phyloP scores from a whole-genome alignment of 139 green algal genomes.

The Asterochloris erici region DNA sequence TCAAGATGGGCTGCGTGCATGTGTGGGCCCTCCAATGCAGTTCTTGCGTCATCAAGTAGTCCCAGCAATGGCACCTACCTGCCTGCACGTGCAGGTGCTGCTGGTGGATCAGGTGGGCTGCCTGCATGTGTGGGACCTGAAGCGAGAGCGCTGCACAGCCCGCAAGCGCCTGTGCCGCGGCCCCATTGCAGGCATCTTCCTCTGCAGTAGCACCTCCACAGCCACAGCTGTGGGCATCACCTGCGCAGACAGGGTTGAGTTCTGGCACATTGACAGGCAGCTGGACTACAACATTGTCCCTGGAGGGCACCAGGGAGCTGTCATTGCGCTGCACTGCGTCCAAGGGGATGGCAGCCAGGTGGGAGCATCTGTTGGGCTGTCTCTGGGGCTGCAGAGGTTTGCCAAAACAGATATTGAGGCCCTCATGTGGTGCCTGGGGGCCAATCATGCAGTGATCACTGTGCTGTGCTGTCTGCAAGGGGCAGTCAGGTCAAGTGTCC shows the following conservation, averaged over 20 bases:
- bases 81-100: constrained; percentile 31
- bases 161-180: constrained; percentile 32
- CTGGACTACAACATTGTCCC: constrained; percentile 56
- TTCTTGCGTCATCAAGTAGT: too few species aligned
- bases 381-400: too few species aligned
- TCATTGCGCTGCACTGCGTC: constrained; percentile 50
- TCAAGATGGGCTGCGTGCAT: neutral
- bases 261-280: constrained; percentile 44
- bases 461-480: too few species aligned
- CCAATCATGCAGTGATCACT: too few species aligned
- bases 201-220: neutral
- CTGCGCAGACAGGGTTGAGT: neutral
- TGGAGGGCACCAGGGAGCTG: constrained; percentile 48
- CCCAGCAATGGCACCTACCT: too few species aligned
- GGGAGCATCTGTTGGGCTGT: too few species aligned
- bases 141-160: constrained; percentile 24
- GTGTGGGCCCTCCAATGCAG: neutral
- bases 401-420: too few species aligned
- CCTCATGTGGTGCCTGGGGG: too few species aligned
- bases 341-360: constrained; percentile 21
- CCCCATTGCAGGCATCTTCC: constrained; percentile 19
- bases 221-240: neutral
- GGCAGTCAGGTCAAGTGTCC: too few species aligned
- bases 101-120: constrained; percentile 30
- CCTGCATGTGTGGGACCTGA: constrained; percentile 20